These are phyloP conservation scores for Chlamydomonas schloesseri DNA, from an alignment of 139 green algal species.

Conservation along the genomic window DNA sequence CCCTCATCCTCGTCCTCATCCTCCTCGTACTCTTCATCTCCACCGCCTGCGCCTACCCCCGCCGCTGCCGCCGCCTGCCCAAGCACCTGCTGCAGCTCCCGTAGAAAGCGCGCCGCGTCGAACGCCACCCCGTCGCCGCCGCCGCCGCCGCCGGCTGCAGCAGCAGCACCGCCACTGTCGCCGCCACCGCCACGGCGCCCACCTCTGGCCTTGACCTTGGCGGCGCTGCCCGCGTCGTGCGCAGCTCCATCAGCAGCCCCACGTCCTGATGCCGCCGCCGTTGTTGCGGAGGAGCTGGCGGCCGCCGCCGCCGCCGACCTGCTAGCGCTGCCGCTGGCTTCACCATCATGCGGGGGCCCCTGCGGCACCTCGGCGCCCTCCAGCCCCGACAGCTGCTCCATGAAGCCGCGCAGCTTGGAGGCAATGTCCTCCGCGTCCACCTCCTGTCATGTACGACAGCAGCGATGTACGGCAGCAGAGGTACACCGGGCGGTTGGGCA, in stretches of 20 bases:
- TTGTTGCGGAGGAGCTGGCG: too few relatives aligned
- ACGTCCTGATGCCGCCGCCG: too few relatives aligned
- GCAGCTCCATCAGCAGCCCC: too few relatives aligned
- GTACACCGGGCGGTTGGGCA: too few relatives aligned
- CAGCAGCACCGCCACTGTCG: too few relatives aligned
- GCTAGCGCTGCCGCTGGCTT: too few relatives aligned
- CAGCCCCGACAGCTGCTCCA: conserved; percentile 43
- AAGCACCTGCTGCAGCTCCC: conserved; percentile 39
- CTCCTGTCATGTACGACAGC: background rate
- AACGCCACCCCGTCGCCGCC: background rate
- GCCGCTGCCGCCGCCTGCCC: background rate
- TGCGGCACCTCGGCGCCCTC: conserved; percentile 43
- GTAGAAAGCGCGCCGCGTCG: conserved; percentile 14
- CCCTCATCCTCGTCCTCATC: background rate
- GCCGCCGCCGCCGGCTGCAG: background rate
- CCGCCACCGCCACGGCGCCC: too few relatives aligned
- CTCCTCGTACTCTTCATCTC: background rate
- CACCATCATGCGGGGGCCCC: background rate
- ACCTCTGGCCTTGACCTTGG: background rate
- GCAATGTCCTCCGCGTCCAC: conserved; percentile 51
- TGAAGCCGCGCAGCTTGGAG: conserved; percentile 35
- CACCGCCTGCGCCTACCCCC: background rate
- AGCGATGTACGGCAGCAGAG: too few relatives aligned
- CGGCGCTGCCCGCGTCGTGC: too few relatives aligned
- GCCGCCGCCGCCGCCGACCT: too few relatives aligned